Percentiles rank a stretch among this genome's conserved stretches.
Evolutionary conservation across 2,329 filamentous ascomycete species (phyloP).

Genomic region (Penicillium sp.): DNA sequence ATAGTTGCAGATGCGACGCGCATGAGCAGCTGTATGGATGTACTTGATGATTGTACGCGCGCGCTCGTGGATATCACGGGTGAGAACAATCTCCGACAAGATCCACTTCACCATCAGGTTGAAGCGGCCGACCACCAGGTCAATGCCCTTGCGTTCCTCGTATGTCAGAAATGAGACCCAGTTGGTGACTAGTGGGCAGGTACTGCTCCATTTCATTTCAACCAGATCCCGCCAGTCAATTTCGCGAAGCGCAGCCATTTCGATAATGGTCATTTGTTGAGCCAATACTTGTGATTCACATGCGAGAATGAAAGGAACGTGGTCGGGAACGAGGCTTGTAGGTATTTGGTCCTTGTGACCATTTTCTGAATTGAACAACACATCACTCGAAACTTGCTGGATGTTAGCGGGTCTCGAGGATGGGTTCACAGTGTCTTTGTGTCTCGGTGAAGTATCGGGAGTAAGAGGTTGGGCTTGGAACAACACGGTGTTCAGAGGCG

Average conservation of each 20-base stretch:
- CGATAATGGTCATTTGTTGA: conserved; percentile 65
- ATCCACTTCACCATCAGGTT: conserved; percentile 69
- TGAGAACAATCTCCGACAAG: conserved; percentile 64
- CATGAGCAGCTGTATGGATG: conserved; percentile 64
- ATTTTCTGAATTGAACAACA: conserved; percentile 36
- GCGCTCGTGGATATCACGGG: conserved; percentile 58
- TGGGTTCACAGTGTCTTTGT: conserved; percentile 18
- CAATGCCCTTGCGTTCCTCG: conserved; percentile 59
- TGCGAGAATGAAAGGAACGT: conserved; percentile 65
- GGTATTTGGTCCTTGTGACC: conserved; percentile 17
- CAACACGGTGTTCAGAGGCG: conserved; percentile 34
- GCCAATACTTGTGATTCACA: conserved; percentile 63
- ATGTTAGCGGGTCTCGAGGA: conserved; percentile 24
- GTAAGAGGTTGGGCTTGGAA: conserved; percentile 43
- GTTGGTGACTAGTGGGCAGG: conserved; percentile 53
- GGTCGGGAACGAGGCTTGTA: conserved; percentile 34
- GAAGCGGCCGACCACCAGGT: conserved; percentile 66
- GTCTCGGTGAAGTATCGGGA: conserved; percentile 45
- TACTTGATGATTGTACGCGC: conserved; percentile 64
- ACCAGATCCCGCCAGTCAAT: conserved; percentile 69
- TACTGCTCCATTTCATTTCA: conserved; percentile 63
- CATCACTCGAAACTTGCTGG: conserved; percentile 35
- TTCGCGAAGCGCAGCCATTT: conserved; percentile 66
- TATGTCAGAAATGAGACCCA: conserved; percentile 65
- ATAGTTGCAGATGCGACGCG: conserved; percentile 62